Evolutionary conservation across 2,329 filamentous ascomycete species (phyloP).

Genomic region (Capronia americana): DNA sequence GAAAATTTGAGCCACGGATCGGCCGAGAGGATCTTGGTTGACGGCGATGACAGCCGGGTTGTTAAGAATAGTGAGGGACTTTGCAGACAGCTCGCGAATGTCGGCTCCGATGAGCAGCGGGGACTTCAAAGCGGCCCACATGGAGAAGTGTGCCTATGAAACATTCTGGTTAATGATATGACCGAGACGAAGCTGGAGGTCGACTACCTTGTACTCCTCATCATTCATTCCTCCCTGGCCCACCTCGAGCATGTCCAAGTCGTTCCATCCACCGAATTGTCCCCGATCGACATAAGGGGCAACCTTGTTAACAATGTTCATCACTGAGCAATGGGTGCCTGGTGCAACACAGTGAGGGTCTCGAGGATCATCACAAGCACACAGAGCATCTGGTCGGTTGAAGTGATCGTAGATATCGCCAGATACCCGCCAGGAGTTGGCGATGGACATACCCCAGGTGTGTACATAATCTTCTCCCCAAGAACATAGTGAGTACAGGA

Average conservation of each 20-base stretch:
- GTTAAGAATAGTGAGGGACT: conserved; percentile 53
- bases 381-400: conserved; percentile 51
- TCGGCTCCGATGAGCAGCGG: conserved; percentile 57
- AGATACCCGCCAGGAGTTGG: conserved; percentile 55
- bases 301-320: conserved; percentile 59
- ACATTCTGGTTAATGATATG: conserved; percentile 38
- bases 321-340: conserved; percentile 57
- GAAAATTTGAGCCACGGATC: conserved; percentile 54
- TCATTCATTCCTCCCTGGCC: conserved; percentile 53
- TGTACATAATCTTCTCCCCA: conserved; percentile 60
- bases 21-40: conserved; percentile 55
- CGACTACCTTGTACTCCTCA: conserved; percentile 39
- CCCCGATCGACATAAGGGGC: conserved; percentile 50
- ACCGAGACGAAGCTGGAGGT: not conserved
- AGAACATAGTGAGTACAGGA: conserved; percentile 57
- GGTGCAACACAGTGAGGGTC: conserved; percentile 52
- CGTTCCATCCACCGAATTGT: conserved; percentile 55
- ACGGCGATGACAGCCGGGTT: conserved; percentile 58
- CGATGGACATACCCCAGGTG: conserved; percentile 56
- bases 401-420: conserved; percentile 58
- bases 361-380: conserved; percentile 48
- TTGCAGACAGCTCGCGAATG: conserved; percentile 48
- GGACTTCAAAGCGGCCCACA: conserved; percentile 57
- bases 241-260: conserved; percentile 48
- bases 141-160: conserved; percentile 50